Percentiles rank a stretch among this genome's conserved stretches.
phyloP scores from a whole-genome alignment of 345 rosid genomes.

The Hypericum perforatum region DNA sequence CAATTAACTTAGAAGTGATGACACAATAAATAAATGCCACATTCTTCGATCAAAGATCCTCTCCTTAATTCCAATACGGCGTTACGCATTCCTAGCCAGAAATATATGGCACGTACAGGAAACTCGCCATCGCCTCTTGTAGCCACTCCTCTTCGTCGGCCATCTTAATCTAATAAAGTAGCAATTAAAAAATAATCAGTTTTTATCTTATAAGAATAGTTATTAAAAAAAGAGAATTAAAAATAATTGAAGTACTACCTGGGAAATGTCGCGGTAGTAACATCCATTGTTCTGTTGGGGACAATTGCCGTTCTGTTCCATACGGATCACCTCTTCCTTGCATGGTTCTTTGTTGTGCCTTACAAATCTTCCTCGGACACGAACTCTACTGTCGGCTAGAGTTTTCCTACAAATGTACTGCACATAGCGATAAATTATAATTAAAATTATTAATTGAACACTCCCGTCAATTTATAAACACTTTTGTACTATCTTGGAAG shows the following conservation, averaged over 20 bases:
- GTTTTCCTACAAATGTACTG: conserved; percentile 92
- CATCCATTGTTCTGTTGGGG: conserved; percentile 31
- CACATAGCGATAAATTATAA: background rate
- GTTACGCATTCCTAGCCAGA: conserved; percentile 16
- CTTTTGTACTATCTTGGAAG: no score
- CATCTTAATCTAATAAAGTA: conserved; percentile 22
- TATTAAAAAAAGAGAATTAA: background rate
- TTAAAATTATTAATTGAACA: no score
- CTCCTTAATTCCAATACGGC: background rate
- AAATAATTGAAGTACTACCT: conserved; percentile 19
- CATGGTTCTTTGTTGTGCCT: conserved; percentile 44
- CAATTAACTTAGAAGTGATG: no score
- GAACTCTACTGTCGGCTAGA: conserved; percentile 80
- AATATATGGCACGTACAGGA: conserved; percentile 48
- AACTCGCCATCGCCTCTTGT: conserved; percentile 67
- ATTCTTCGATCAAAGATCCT: no score
- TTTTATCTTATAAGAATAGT: background rate
- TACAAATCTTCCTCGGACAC: conserved; percentile 87
- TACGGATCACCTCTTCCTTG: conserved; percentile 33
- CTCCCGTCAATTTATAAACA: no score
- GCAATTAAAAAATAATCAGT: background rate
- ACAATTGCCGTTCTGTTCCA: conserved; percentile 27
- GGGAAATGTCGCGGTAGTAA: conserved; percentile 21
- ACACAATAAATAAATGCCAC: no score
- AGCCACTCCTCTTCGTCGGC: conserved; percentile 64